Percentiles rank a stretch among this genome's conserved stretches.
These are phyloP conservation scores for Bolboschoenus planiculmis DNA, from an alignment of 176 grass and related monocot genomes.

Conservation along the genomic window DNA sequence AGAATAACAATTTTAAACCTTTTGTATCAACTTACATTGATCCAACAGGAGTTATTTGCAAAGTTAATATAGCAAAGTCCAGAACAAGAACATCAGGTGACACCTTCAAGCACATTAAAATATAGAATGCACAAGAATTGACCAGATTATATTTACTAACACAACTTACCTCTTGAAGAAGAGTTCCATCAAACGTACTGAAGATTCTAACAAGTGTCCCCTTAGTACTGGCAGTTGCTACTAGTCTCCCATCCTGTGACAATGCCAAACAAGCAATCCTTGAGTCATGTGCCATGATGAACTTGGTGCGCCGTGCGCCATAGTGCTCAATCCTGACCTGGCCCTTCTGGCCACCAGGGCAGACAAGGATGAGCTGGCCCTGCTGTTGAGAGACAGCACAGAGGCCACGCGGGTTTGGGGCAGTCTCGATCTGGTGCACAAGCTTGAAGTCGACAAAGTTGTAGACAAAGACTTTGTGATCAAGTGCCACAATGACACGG, in stretches of 20 bases:
- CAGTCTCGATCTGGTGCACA: constrained; percentile 90
- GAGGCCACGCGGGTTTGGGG: constrained; percentile 70
- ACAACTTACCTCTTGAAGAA: constrained; percentile 82
- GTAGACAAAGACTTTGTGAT: constrained; percentile 92
- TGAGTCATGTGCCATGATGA: constrained; percentile 86
- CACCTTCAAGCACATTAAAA: background rate
- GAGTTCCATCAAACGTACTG: constrained; percentile 62
- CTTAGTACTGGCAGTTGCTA: constrained; percentile 88
- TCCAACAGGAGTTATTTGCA: background rate
- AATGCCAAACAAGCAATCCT: constrained; percentile 80
- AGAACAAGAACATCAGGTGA: background rate
- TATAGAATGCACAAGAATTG: background rate
- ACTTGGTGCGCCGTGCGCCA: constrained; percentile 72
- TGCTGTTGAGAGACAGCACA: constrained; percentile 93
- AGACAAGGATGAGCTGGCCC: constrained; percentile 74
- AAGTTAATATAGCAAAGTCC: background rate
- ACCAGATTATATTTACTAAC: background rate
- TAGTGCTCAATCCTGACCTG: constrained; percentile 95
- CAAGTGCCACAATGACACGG: constrained; percentile 76
- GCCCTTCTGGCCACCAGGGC: constrained; percentile 78
- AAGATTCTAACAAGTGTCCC: constrained; percentile 87
- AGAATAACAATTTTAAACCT: background rate
- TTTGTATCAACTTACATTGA: background rate
- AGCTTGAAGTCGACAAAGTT: constrained; percentile 92
- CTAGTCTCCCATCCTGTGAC: constrained; percentile 76